phyloP scores from a whole-genome alignment of 1,284 basidiomycete species.

The Austroboletus niveus region DNA sequence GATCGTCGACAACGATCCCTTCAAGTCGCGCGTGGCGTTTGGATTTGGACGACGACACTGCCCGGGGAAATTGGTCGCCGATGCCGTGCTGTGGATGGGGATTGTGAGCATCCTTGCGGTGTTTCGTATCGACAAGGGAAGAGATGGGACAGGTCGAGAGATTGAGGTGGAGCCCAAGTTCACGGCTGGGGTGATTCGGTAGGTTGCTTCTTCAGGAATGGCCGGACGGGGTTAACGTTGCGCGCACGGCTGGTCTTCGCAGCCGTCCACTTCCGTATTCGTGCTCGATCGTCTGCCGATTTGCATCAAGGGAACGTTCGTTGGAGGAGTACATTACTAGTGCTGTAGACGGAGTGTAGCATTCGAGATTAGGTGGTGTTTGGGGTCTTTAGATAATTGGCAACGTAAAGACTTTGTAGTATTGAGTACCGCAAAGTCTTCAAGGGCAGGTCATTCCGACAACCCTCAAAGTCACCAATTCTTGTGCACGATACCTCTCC shows the following conservation, averaged over 20 bases:
- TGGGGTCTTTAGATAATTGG: slow-evolving; percentile 19
- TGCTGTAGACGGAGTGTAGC: neutral
- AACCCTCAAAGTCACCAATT: neutral
- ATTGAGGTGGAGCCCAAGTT: slow-evolving; percentile 32
- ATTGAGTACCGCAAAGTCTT: neutral
- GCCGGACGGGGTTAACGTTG: slow-evolving; percentile 16
- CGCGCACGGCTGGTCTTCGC: slow-evolving; percentile 11
- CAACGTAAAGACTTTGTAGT: slow-evolving; percentile 15
- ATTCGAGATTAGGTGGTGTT: slow-evolving; percentile 20
- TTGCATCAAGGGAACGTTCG: slow-evolving; percentile 25
- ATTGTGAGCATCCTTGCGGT: slow-evolving; percentile 32
- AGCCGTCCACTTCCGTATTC: slow-evolving; percentile 32
- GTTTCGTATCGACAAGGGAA: slow-evolving; percentile 26
- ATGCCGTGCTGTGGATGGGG: slow-evolving; percentile 34
- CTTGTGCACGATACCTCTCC: neutral
- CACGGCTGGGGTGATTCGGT: slow-evolving; percentile 33
- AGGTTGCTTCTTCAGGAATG: slow-evolving; percentile 11
- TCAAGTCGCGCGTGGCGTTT: slow-evolving; percentile 29
- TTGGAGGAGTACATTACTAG: slow-evolving; percentile 1
- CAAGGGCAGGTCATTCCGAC: neutral
- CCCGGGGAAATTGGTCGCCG: slow-evolving; percentile 34
- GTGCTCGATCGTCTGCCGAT: slow-evolving; percentile 32
- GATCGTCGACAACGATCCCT: slow-evolving; percentile 24
- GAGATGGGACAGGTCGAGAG: slow-evolving; percentile 23
- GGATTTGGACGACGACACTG: slow-evolving; percentile 36